Evolutionary conservation across 805 yeast genomes (phyloP).

Genomic region (Priceomyces haplophilus): DNA sequence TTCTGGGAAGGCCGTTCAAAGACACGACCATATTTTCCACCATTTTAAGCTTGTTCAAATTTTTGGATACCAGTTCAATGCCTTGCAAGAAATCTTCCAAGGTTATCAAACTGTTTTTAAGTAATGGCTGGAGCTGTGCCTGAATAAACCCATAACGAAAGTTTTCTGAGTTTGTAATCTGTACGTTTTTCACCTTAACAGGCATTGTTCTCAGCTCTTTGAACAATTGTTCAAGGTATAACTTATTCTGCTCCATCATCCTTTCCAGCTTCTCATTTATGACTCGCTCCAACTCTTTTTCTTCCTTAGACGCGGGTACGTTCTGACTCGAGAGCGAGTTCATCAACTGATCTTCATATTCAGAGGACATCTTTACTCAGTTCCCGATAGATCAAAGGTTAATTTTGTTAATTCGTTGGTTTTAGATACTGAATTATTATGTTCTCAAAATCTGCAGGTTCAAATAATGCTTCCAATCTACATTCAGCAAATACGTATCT

Average conservation of each 20-base stretch:
- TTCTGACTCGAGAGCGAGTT: constrained; percentile 23
- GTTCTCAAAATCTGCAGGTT: background rate
- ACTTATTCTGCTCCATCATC: constrained; percentile 30
- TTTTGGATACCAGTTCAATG: constrained; percentile 44
- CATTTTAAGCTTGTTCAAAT: constrained; percentile 42
- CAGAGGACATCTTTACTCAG: constrained; percentile 18
- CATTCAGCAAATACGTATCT: no score
- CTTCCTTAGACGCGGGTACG: constrained; percentile 14
- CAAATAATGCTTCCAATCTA: background rate
- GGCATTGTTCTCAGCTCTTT: constrained; percentile 36
- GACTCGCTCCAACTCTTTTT: constrained; percentile 25
- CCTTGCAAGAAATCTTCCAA: constrained; percentile 37
- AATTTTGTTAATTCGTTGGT: no score
- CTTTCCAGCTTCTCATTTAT: constrained; percentile 28
- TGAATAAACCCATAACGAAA: constrained; percentile 46
- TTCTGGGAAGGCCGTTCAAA: constrained; percentile 21
- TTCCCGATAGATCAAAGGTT: background rate
- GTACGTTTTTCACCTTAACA: constrained; percentile 41
- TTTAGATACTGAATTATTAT: no score
- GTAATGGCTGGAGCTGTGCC: constrained; percentile 47
- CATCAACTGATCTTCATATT: constrained; percentile 31
- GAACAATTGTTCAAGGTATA: constrained; percentile 33
- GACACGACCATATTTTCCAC: constrained; percentile 41
- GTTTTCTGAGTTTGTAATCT: constrained; percentile 46
- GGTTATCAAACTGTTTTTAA: constrained; percentile 34